Evolutionary conservation across 164 flowering plant genomes (phyloP).

Genomic region (Stephania japonica): DNA sequence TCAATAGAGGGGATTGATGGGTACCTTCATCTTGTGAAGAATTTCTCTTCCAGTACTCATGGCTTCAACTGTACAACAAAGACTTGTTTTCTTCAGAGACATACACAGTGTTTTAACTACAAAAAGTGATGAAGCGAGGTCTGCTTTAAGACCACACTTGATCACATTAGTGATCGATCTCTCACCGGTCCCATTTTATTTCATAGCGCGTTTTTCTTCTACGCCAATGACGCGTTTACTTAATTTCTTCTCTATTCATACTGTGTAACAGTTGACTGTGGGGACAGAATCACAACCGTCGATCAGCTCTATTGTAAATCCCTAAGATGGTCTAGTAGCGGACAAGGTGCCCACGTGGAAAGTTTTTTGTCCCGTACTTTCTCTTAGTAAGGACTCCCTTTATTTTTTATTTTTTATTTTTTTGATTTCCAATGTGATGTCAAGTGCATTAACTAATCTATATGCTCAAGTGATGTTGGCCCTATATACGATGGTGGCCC

Average conservation of each 20-base stretch:
- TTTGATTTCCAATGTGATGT: too few relatives aligned
- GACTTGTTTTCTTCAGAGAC: background rate
- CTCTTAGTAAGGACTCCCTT: background rate
- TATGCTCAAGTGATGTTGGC: too few relatives aligned
- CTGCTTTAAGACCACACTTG: background rate
- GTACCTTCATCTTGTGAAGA: slow-evolving; percentile 72
- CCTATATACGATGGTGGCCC: too few relatives aligned
- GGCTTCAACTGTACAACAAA: slow-evolving; percentile 3
- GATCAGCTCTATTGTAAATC: background rate
- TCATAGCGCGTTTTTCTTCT: background rate
- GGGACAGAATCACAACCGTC: background rate
- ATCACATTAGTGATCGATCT: background rate
- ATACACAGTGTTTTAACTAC: background rate
- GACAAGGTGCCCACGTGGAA: background rate
- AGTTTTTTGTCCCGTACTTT: background rate
- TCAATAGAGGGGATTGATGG: background rate
- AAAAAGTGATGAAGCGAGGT: background rate
- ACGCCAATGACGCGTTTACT: background rate
- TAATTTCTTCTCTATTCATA: background rate
- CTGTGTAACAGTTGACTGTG: background rate
- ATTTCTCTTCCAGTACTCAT: slow-evolving; percentile 57
- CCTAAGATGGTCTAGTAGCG: background rate
- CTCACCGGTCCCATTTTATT: background rate
- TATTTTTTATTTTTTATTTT: too few relatives aligned
- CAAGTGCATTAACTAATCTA: too few relatives aligned